A percentile compares a stretch with the other conserved stretches of the same genome.
These are phyloP conservation scores for Themeda triandra DNA, from an alignment of 176 grass and related monocot species.

Conservation along the genomic window DNA sequence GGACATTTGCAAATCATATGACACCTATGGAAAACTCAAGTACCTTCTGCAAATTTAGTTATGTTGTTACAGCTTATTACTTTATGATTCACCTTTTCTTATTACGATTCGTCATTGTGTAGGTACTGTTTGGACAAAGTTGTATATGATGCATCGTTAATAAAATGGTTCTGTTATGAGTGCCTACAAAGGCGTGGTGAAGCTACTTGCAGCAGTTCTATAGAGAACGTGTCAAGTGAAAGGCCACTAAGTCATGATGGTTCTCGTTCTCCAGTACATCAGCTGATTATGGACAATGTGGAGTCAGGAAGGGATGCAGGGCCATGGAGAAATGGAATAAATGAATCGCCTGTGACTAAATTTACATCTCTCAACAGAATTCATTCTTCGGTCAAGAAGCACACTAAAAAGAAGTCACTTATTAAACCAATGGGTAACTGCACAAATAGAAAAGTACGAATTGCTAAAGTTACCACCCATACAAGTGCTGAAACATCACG, in stretches of 20 bases:
- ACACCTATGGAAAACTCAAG: not conserved
- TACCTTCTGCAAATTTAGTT: no score
- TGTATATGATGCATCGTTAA: conserved; percentile 17
- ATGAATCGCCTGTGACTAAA: not conserved
- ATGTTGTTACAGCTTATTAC: not conserved
- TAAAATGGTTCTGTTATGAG: conserved; percentile 34
- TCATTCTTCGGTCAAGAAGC: not conserved
- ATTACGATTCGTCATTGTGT: conserved; percentile 15
- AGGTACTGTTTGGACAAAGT: conserved; percentile 42
- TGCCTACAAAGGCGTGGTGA: conserved; percentile 2
- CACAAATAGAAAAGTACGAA: not conserved
- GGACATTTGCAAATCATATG: not conserved
- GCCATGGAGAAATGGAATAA: not conserved
- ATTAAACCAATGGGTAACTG: not conserved
- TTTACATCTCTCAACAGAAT: not conserved
- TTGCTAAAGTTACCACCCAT: conserved; percentile 7
- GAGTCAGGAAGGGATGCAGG: not conserved
- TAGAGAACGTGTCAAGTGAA: conserved; percentile 16
- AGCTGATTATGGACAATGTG: conserved; percentile 10
- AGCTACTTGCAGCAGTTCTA: conserved; percentile 6
- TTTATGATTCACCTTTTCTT: conserved; percentile 2
- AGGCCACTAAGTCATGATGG: not conserved
- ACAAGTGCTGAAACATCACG: not conserved
- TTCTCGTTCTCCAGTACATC: conserved; percentile 4
- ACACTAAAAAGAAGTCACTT: not conserved